Base-by-base conservation (phyloP, 2,329 filamentous ascomycete genomes). In the Zymoseptoria pseudotritici region DNA sequence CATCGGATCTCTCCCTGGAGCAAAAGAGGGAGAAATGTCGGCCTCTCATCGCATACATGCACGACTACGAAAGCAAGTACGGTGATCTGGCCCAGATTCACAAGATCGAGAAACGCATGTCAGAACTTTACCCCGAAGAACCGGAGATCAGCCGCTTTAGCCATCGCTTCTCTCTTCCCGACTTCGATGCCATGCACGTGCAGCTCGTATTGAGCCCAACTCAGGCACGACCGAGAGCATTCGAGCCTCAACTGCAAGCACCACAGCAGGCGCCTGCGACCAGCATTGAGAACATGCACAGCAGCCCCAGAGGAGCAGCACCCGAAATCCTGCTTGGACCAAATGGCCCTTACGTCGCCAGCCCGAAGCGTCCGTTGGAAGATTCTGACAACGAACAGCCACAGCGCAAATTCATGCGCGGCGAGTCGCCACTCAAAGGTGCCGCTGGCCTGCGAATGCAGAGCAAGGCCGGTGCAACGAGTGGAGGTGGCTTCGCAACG, bases 61-160 rank as follows among this genome's bases (percentile, higher is more conserved):
- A 99, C 76, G 88, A 92, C 67, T 96, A 96, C 72, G 94, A 99
- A 77, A 92, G 91, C 10, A 87, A 91, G 65, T 99, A 92, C 70
- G 94, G 95, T 58, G 94, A 99, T 72, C 82, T 97, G 4, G 85
- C 89, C 5, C 92, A 97, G 69, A 91, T 99, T 57, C 85, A 86
- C 65, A 94, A 95, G 72, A 81, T 99, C 17, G 95, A 99, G 75
- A 88, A 87, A 69, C 86, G 94, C 53, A 97, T 99, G 91, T 83
- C 84, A 21, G 91, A 96, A 70, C 81, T 97, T n/a, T 99, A 91
- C 74, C 92, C 92, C 0, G 86, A 92, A 60, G 93, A 97, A 69
- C 87, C 91, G 2, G 86, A 84, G 58, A 80, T 96, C 49, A 77
- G 81, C 13, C 85, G 86, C 61, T 97, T 97, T 73, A 82, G 85